Conservation (phyloP, 2,329 filamentous ascomycete genomes). For the Paraphaeosphaeria sporulosa region DNA sequence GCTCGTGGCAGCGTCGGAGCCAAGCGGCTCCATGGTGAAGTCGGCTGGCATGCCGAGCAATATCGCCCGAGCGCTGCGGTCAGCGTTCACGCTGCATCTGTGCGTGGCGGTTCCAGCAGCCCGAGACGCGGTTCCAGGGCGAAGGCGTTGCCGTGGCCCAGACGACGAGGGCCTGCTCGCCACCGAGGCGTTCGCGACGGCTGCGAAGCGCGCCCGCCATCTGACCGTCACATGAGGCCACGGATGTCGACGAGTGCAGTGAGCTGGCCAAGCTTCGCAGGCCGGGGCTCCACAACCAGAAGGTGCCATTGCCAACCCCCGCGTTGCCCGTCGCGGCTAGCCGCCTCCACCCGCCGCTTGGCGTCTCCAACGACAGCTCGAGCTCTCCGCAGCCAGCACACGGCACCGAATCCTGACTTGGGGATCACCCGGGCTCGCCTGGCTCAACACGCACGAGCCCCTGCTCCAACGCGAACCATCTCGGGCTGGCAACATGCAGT, state of each 20-base stretch:
- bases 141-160: background rate
- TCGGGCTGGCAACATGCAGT: too few relatives aligned
- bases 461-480: background rate
- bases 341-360: background rate
- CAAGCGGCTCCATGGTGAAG: background rate
- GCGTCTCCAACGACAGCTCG: background rate
- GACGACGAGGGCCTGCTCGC: background rate
- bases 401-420: background rate
- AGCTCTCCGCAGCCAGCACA: background rate
- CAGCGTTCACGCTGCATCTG: background rate
- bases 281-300: conserved; percentile 3
- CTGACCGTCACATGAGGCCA: background rate
- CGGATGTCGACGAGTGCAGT: background rate
- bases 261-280: too few relatives aligned
- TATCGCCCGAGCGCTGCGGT: background rate
- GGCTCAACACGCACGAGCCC: background rate
- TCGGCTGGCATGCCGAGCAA: background rate
- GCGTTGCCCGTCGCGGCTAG: background rate
- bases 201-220: background rate
- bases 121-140: background rate
- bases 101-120: background rate
- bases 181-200: too few relatives aligned
- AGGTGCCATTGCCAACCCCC: conserved; percentile 1
- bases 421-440: conserved; percentile 4
- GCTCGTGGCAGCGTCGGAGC: background rate